phyloP scores from a whole-genome alignment of 192 early-diverging fungal species.

The Coemansia sp. region DNA sequence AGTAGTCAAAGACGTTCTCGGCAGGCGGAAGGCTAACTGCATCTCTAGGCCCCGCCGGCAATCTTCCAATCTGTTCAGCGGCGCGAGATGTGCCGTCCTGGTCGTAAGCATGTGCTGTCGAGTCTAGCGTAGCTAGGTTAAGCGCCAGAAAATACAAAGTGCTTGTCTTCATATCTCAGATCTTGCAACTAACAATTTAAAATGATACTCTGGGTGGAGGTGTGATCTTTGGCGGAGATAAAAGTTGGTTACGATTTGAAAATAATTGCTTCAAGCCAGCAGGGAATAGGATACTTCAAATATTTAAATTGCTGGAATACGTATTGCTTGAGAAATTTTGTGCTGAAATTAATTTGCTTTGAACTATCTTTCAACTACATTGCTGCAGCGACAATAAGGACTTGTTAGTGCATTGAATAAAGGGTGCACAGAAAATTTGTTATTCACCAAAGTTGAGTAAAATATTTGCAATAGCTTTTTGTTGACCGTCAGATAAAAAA shows the following conservation, averaged over 20 bases:
- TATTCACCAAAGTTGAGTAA: background rate
- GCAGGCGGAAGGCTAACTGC: conserved; percentile 6
- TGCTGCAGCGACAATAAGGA: background rate
- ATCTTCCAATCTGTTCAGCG: background rate
- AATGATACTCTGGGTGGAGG: no score
- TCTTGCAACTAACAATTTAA: background rate
- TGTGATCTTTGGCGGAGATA: no score
- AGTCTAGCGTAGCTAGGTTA: conserved; percentile 19
- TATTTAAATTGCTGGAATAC: background rate
- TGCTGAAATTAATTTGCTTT: background rate
- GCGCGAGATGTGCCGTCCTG: background rate
- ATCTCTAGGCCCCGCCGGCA: background rate
- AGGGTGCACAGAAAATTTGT: background rate
- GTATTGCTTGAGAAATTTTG: background rate
- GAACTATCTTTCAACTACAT: background rate
- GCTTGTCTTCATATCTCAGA: conserved; percentile 26
- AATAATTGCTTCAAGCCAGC: background rate
- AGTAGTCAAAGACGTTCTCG: conserved; percentile 18
- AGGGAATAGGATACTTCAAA: background rate
- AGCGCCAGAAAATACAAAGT: conserved; percentile 19
- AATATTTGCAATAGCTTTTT: background rate
- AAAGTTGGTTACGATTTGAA: background rate
- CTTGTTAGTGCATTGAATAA: conserved; percentile 6
- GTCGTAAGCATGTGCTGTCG: background rate
- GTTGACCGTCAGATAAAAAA: background rate